Evolutionary conservation across 176 grass and related monocot species (phyloP), one percentile per base, ranked within the genome.

Genomic region (Pharus latifolius): DNA sequence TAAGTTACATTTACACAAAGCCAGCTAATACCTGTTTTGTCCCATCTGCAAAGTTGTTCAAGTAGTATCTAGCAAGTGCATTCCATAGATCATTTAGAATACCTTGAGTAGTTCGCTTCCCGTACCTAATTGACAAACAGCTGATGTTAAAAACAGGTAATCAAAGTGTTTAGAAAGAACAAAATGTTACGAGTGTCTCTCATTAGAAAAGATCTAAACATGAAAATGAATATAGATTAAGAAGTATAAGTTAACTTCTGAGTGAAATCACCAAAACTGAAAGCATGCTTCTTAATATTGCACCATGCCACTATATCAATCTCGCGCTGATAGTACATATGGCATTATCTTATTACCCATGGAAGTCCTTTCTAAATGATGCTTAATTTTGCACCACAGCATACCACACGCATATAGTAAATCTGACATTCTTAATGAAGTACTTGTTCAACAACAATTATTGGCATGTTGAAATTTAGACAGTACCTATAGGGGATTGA

Each of bases 21-120:
- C 64, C 34, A 74, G 63, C 12, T 47, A 49, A 56, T 46, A 94
- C 95, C 95, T 99, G 95, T 49, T 93, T 99, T 67, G 90, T 94
- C 57, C 95, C 95, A 70, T 99, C 95, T 47, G 34, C 82, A 28
- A 99, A 99, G 70, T 99, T 99, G 82, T 99, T 99, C 24, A 91
- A 72, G 56, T 99, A 99, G 81, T 99, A 99, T 75, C 90, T 80
- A 88, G 69, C 63, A 71, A 99, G 78, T 68, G 95, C 37, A 81
- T 99, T 91, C 75, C 50, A 64, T 40, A 86, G 79, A 70, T 99
- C 95, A 29, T 99, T 91, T 10, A 87, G 22, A 72, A 99, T 99
- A 68, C 95, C 95, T 62, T 82, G 52, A 56, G 77, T 66, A 44
- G 84, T 94, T 84, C 95, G 85, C 37, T 91, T 91, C 40, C 95